A percentile compares a stretch with the other conserved stretches of the same genome.
These are phyloP conservation scores for Phytophthora citrophthora DNA, from an alignment of 352 stramenopile genomes.

Conservation along the genomic window DNA sequence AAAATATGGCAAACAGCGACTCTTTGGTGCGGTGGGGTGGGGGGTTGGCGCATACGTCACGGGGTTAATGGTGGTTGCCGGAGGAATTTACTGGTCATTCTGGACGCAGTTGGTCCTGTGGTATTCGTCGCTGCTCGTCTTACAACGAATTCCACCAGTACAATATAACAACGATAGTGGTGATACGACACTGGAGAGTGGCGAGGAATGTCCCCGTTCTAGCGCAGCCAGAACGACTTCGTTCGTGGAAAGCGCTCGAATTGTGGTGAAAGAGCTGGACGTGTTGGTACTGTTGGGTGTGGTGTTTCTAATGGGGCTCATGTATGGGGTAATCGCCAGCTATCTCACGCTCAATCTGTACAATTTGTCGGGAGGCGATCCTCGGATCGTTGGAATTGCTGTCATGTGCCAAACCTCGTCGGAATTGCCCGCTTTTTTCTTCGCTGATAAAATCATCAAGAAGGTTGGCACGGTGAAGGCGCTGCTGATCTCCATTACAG, in stretches of 20 bases:
- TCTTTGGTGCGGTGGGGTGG: not conserved
- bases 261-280: constrained; percentile 47
- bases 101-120: not conserved
- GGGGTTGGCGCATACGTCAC: not conserved
- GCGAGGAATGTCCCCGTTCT: not conserved
- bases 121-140: not conserved
- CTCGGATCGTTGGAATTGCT: constrained; percentile 71
- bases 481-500: constrained; percentile 45
- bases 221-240: constrained; percentile 10
- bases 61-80: not conserved
- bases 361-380: constrained; percentile 70
- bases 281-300: constrained; percentile 62
- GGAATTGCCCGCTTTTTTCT: constrained; percentile 85
- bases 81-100: constrained; percentile 1
- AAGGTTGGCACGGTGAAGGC: constrained; percentile 59
- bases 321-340: constrained; percentile 73
- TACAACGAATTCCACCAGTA: not conserved
- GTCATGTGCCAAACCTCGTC: constrained; percentile 79
- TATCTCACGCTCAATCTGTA: constrained; percentile 82
- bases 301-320: constrained; percentile 74
- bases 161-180: not conserved
- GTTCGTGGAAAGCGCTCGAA: constrained; percentile 36
- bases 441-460: constrained; percentile 69
- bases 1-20: no score
- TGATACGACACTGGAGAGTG: not conserved